Evolutionary conservation across 345 rosid genomes (phyloP), one percentile per base, ranked within the genome.

Genomic region (Atalantia buxifolia): DNA sequence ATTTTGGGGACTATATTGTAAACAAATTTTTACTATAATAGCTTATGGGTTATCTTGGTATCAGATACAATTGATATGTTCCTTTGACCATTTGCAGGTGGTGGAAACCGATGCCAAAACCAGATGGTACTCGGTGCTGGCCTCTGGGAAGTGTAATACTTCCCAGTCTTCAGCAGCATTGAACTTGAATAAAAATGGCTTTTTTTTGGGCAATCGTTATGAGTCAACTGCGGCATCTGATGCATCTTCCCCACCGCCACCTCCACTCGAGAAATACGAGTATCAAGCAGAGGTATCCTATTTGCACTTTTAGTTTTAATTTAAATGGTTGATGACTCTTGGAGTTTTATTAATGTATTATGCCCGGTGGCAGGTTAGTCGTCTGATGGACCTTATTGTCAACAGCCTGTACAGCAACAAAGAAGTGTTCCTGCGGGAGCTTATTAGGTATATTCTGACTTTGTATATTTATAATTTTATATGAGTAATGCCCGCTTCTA

Each of bases 361-460:
- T 72, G 40, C 56, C 6, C 59, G 60, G 45, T 33, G 77, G 75
- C 93, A 96, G 99, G 98, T 96, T 77, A 96, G 99, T 79, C 97
- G 99, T 18, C 95, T 96, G 66, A 94, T 96, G 99, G 98, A 96
- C 89, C 95, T 96, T 75, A 94, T 96, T 69, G 99, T 96, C 75
- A 94, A 96, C 85, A 89, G 93, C 87, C 83, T 96, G 80, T 96
- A 96, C 88, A 92, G 97, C 81, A 96, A 96, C 85, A 96, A 96
- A 80, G 99, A 96, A 82, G 99, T 96, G 79, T 96, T 96, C 85
- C 95, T 96, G 78, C 88, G 97, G 35, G 98, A 96, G 90, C 97
- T 96, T 79, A 85, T 96, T 72, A 96, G 99, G 99, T 81, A 84
- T 77, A 82, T 77, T 35, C 48, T 50, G 21, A 42, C 56, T 68